Evolutionary conservation across 192 early-diverging fungal species (phyloP), one percentile per base, ranked within the genome.

Genomic region (Haplosporangium gracile): DNA sequence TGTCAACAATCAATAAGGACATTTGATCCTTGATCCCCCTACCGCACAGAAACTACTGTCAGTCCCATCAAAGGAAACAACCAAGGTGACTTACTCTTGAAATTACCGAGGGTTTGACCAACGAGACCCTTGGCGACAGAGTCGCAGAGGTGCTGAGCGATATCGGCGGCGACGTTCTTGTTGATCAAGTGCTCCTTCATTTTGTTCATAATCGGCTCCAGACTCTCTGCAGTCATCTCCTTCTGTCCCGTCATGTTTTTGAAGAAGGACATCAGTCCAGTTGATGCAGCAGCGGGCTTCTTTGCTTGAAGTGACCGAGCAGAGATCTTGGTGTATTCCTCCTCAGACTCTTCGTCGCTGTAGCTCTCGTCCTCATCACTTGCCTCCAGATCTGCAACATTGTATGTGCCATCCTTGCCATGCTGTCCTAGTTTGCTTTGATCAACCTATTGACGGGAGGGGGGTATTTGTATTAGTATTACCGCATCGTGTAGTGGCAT

Each of bases 91-190:
- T 74, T 93, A 92, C 92, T 94, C 79, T 95, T 93, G 89, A 99
- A 96, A 39, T 90, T 90, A 40, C 94, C 93, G 6, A 96, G 84
- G 26, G 94, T 95, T 82, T 95, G 90, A 0, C 97, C 97, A 4
- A 95, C 76, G 39, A 99, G 81, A 47, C 91, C 93, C 26, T 88
- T 90, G 18, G 89, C 81, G 29, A 98, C 97, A 40, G 96, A 94
- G 65, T 94, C 92, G 82, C 96, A 97, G 10, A 99, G 90, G 79
- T 97, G 94, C 47, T 94, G 89, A 9, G 97, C 94, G 70, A 97
- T 96, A 80, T 98, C 95, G 1, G 95, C 92, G 0, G 98, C 98
- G 2, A 99, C 98, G 82, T 99, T 99, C 89, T 98, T 97, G 83
- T 92, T 93, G 63, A 98, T 93, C 76, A 99, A 82, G 83, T 98